These are phyloP conservation scores for Boletus rubescentipes DNA, from an alignment of 768 basidiomycete species.

Conservation along the genomic window DNA sequence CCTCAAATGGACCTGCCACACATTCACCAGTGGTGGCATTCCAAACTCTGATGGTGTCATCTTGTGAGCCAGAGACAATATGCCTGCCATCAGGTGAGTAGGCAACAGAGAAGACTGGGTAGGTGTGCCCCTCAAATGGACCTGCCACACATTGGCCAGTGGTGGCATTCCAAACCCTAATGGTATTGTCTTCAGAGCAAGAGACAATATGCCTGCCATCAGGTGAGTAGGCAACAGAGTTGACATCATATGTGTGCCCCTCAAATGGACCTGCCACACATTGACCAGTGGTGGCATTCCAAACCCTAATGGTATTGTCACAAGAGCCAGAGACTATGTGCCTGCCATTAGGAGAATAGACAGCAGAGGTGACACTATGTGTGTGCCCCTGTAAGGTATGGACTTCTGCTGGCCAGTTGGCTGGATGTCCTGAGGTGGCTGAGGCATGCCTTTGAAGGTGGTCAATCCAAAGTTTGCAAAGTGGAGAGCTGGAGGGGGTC, in stretches of 20 bases:
- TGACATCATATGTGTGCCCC: too few relatives aligned
- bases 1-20: too few relatives aligned
- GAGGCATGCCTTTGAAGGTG: neutral
- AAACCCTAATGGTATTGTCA: neutral
- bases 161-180: neutral
- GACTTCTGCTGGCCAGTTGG: neutral
- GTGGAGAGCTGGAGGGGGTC: neutral
- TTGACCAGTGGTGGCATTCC: neutral
- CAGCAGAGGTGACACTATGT: too few relatives aligned
- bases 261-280: neutral
- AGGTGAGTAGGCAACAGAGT: too few relatives aligned
- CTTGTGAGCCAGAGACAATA: too few relatives aligned
- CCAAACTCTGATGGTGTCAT: too few relatives aligned
- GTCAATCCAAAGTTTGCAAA: neutral
- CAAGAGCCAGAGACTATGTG: neutral
- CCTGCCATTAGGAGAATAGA: neutral
- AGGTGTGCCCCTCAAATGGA: conserved; percentile 2
- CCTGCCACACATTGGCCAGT: conserved; percentile 6
- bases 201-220: neutral
- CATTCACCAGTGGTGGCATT: too few relatives aligned
- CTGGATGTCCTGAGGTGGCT: neutral
- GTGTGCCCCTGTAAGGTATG: neutral
- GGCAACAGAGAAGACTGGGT: too few relatives aligned
- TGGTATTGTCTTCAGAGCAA: neutral
- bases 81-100: too few relatives aligned